These are phyloP conservation scores for Dichomitus squalens DNA, from an alignment of 1,284 basidiomycete genomes.

Conservation along the genomic window DNA sequence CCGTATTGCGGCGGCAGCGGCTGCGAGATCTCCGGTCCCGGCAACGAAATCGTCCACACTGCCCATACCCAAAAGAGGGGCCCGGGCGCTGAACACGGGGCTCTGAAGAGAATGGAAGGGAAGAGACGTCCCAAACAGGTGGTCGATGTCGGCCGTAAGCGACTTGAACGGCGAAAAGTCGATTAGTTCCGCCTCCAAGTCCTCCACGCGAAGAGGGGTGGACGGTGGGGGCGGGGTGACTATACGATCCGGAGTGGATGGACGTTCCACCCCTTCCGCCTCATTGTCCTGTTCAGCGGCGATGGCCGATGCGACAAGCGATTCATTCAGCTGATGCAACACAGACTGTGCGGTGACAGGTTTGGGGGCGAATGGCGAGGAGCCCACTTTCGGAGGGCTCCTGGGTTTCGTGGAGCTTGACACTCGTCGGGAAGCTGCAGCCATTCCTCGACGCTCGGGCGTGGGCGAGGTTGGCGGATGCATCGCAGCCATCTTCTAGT, in stretches of 20 bases:
- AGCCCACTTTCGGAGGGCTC: not conserved
- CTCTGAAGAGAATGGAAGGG: constrained; percentile 2
- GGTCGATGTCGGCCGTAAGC: not conserved
- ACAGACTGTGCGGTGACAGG: not conserved
- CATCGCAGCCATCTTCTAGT: constrained; percentile 34
- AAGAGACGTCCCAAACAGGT: not conserved
- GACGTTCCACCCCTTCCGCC: not conserved
- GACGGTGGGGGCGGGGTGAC: constrained; percentile 7
- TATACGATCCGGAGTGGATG: constrained; percentile 7
- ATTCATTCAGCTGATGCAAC: constrained; percentile 17
- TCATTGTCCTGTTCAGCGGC: constrained; percentile 7
- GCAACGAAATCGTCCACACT: constrained; percentile 14
- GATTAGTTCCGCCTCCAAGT: constrained; percentile 19
- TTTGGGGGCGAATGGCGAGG: not conserved
- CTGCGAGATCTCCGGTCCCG: constrained; percentile 4
- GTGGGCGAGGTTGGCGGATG: constrained; percentile 52
- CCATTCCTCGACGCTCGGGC: constrained; percentile 36
- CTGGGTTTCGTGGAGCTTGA: not conserved
- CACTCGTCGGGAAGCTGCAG: not conserved
- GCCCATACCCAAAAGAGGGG: constrained; percentile 13
- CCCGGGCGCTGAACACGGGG: constrained; percentile 9
- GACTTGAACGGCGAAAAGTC: constrained; percentile 21
- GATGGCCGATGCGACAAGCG: constrained; percentile 12
- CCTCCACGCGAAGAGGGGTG: constrained; percentile 5
- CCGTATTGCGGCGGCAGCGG: not conserved